Evolutionary conservation across 345 rosid genomes (phyloP).

Genomic region (Salix dunnii): DNA sequence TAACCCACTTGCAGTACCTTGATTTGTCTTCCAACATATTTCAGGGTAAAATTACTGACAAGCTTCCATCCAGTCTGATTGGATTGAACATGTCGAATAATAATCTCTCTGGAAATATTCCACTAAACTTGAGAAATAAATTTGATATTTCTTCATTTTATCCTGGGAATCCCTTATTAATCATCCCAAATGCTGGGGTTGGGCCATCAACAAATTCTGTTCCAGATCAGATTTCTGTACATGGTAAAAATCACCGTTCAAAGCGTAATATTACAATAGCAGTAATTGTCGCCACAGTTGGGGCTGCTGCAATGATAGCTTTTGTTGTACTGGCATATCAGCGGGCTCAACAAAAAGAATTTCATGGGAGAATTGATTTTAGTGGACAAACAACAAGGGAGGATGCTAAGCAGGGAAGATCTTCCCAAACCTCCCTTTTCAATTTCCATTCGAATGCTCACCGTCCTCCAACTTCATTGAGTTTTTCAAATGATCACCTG

Average conservation of each 20-base stretch:
- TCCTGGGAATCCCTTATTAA: conserved; percentile 67
- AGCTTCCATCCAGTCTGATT: conserved; percentile 54
- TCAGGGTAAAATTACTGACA: conserved; percentile 59
- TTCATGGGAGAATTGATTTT: conserved; percentile 54
- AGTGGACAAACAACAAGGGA: conserved; percentile 39
- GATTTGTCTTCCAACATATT: conserved; percentile 79
- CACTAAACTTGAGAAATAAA: conserved; percentile 44
- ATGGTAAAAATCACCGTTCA: conserved; percentile 32
- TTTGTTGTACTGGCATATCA: conserved; percentile 70
- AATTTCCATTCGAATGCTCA: conserved; percentile 58
- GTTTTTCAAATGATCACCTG: conserved; percentile 89
- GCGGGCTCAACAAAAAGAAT: conserved; percentile 56
- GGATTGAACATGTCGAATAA: conserved; percentile 77
- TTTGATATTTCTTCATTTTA: conserved; percentile 55
- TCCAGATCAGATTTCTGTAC: conserved; percentile 1
- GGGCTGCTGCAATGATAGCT: conserved; percentile 56
- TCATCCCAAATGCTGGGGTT: conserved; percentile 24
- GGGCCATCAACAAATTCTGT: conserved; percentile 16
- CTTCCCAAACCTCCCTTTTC: conserved; percentile 60
- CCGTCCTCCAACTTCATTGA: conserved; percentile 55
- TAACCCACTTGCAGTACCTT: conserved; percentile 58
- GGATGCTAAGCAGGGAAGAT: conserved; percentile 55
- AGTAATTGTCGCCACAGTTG: conserved; percentile 68
- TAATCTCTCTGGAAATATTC: conserved; percentile 63
- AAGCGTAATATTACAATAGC: conserved; percentile 52